These are phyloP conservation scores for Trichophyton verrucosum DNA, from an alignment of 2,329 filamentous ascomycete species.

Conservation along the genomic window DNA sequence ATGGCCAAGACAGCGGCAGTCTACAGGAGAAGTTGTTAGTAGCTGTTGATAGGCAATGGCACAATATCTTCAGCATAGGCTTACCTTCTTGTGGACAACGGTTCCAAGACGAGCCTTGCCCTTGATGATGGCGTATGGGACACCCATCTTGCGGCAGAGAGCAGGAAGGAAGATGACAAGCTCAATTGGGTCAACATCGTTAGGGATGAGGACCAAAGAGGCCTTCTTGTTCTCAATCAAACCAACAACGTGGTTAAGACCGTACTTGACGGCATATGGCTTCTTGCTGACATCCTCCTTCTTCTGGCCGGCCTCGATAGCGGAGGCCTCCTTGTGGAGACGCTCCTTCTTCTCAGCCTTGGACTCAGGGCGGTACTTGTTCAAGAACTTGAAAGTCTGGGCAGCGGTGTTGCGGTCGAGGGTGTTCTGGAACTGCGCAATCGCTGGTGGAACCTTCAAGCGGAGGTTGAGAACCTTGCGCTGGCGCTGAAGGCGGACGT, in stretches of 20 bases:
- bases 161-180: slow-evolving; percentile 97
- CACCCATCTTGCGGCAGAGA: slow-evolving; percentile 99
- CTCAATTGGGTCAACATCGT: slow-evolving; percentile 99
- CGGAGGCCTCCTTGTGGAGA: slow-evolving; percentile 93
- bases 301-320: slow-evolving; percentile 98
- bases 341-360: slow-evolving; percentile 99
- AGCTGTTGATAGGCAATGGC: background rate
- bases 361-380: slow-evolving; percentile 99
- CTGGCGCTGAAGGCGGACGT: slow-evolving; percentile 92
- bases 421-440: slow-evolving; percentile 95
- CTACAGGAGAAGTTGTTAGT: slow-evolving; percentile 38
- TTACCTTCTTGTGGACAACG: slow-evolving; percentile 97
- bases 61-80: slow-evolving; percentile 12
- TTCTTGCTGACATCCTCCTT: slow-evolving; percentile 99
- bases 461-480: slow-evolving; percentile 96
- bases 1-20: slow-evolving; percentile 91
- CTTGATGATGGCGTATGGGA: slow-evolving; percentile 98
- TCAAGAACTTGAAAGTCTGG: slow-evolving; percentile 97
- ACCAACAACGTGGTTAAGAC: slow-evolving; percentile 97
- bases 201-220: slow-evolving; percentile 91
- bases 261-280: slow-evolving; percentile 98
- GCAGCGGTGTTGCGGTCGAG: slow-evolving; percentile 94
- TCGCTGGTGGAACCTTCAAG: slow-evolving; percentile 93
- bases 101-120: slow-evolving; percentile 98
- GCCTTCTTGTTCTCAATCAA: slow-evolving; percentile 99